Conservation (phyloP, 768 basidiomycete genomes). For the Postia placenta region DNA sequence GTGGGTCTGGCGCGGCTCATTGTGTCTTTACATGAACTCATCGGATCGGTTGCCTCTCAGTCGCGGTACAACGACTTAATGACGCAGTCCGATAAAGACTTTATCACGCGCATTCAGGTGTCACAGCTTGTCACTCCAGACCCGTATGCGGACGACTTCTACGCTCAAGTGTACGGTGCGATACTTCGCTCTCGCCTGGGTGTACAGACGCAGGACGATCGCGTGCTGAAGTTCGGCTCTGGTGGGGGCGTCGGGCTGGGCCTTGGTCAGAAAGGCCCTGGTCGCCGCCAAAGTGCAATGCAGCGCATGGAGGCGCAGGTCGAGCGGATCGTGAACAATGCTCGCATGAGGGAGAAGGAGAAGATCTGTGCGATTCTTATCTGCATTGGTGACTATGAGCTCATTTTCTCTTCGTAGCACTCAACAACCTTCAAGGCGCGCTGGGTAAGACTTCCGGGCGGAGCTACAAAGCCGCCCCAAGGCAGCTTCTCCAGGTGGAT, state of each 20-base stretch:
- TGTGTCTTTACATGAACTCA: slow-evolving; percentile 2
- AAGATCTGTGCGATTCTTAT: slow-evolving; percentile 40
- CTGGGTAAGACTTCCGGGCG: slow-evolving; percentile 91
- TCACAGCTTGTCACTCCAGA: slow-evolving; percentile 97
- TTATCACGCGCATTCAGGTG: slow-evolving; percentile 98
- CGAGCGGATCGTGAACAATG: slow-evolving; percentile 91
- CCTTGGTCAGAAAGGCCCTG: slow-evolving; percentile 58
- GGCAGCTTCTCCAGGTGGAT: slow-evolving; percentile 91
- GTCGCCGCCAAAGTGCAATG: slow-evolving; percentile 78
- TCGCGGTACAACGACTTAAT: slow-evolving; percentile 91
- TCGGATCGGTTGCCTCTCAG: slow-evolving; percentile 43
- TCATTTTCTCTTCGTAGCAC: slow-evolving; percentile 32
- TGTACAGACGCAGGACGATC: slow-evolving; percentile 63
- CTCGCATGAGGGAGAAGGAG: slow-evolving; percentile 80
- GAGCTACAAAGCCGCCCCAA: slow-evolving; percentile 93
- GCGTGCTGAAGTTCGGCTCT: slow-evolving; percentile 80
- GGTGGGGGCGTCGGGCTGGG: slow-evolving; percentile 85
- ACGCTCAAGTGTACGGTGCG: slow-evolving; percentile 92
- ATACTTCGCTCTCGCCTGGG: slow-evolving; percentile 77
- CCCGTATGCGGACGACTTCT: slow-evolving; percentile 97
- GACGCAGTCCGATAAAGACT: slow-evolving; percentile 99
- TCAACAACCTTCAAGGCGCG: slow-evolving; percentile 84
- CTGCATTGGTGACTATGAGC: slow-evolving; percentile 31
- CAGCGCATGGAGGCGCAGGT: slow-evolving; percentile 94
- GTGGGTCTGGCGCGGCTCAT: slow-evolving; percentile 31